Percentiles rank a stretch among this genome's conserved stretches.
phyloP scores from a whole-genome alignment of 2,329 filamentous ascomycete genomes.

The Aureobasidium namibiae region DNA sequence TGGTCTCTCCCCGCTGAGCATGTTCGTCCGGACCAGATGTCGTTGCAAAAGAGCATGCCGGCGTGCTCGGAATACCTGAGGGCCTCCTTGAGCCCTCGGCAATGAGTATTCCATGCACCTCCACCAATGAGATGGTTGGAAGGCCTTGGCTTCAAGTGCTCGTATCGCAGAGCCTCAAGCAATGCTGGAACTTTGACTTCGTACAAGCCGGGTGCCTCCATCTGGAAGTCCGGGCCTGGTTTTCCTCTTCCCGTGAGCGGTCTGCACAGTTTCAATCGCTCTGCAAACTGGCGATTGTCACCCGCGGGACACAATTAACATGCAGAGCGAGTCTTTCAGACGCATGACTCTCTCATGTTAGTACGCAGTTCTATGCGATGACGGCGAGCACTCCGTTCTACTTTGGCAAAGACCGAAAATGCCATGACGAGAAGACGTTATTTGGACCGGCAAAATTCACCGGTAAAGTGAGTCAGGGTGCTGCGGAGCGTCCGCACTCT shows the following conservation, averaged over 20 bases:
- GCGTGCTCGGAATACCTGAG: background rate
- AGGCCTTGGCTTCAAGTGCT: background rate
- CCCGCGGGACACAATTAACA: no score
- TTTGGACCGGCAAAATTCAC: background rate
- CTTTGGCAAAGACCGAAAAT: background rate
- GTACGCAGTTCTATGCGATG: background rate
- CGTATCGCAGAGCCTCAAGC: background rate
- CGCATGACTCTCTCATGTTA: background rate
- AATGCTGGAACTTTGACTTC: background rate
- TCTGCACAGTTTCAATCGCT: background rate
- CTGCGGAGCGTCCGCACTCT: constrained; percentile 2
- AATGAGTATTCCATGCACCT: background rate
- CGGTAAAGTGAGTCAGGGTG: constrained; percentile 6
- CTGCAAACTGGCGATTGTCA: background rate
- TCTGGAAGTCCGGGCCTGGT: background rate
- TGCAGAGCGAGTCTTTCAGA: background rate
- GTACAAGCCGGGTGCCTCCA: background rate
- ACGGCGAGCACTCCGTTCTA: background rate
- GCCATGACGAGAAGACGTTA: background rate
- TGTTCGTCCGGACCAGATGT: background rate
- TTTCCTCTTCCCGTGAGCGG: background rate
- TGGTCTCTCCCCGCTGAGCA: background rate
- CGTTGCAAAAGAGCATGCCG: background rate
- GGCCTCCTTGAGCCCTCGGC: background rate
- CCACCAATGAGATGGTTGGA: background rate